Percentiles rank a stretch among this genome's conserved stretches.
phyloP scores from a whole-genome alignment of 2,329 filamentous ascomycete genomes.

The Diaporthe nobilis region DNA sequence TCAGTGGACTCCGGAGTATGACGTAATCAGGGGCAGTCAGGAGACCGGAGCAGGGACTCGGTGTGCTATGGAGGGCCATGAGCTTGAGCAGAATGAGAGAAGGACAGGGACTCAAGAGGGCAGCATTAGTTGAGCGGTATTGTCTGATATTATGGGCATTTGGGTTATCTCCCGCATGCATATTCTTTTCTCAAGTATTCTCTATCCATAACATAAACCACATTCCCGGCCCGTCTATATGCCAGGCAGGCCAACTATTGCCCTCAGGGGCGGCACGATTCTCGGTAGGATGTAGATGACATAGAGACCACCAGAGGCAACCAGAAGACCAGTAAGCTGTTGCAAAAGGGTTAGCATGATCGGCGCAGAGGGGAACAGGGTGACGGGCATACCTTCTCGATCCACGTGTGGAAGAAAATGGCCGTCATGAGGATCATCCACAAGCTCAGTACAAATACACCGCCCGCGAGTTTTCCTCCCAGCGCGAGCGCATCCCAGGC shows the following conservation, averaged over 20 bases:
- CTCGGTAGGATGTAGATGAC: constrained; percentile 66
- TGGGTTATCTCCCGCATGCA: constrained; percentile 16
- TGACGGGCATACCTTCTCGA: constrained; percentile 82
- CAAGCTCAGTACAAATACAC: constrained; percentile 78
- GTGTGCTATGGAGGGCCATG: not conserved
- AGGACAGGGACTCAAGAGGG: not conserved
- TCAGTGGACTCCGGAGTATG: not conserved
- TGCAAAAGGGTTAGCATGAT: constrained; percentile 45
- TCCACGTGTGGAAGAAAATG: constrained; percentile 98
- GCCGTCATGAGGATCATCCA: constrained; percentile 99
- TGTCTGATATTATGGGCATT: constrained; percentile 13
- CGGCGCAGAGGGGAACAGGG: too few relatives aligned
- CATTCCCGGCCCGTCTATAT: constrained; percentile 52
- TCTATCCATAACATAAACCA: constrained; percentile 11
- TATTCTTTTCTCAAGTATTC: not conserved
- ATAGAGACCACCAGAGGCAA: constrained; percentile 63
- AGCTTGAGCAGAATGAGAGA: not conserved
- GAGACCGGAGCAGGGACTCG: not conserved
- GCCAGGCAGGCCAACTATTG: constrained; percentile 65
- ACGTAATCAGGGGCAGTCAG: constrained; percentile 32
- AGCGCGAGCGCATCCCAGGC: constrained; percentile 55
- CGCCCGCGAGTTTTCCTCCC: constrained; percentile 69
- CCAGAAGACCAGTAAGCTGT: constrained; percentile 68
- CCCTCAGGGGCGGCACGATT: constrained; percentile 61
- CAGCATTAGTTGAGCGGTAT: not conserved